Conservation (phyloP, 768 basidiomycete genomes). For the Phanerodontia chrysosporium region DNA sequence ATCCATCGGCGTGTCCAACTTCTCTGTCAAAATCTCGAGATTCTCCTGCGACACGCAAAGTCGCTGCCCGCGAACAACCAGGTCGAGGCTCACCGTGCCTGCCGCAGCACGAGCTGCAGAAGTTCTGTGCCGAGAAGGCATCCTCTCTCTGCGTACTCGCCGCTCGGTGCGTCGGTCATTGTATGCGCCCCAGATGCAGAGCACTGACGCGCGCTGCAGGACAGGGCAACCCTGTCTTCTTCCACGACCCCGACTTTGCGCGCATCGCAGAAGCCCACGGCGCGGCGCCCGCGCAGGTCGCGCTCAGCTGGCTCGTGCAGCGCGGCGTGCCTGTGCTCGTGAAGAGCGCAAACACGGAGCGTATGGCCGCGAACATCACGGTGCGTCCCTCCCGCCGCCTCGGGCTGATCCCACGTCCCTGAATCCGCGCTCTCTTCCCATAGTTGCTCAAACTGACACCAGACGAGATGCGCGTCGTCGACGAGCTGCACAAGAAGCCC, state of each 20-base stretch:
- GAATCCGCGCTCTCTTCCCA: neutral
- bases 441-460: slow-evolving; percentile 32
- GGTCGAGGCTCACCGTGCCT: slow-evolving; percentile 68
- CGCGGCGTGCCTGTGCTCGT: slow-evolving; percentile 52
- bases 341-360: slow-evolving; percentile 41
- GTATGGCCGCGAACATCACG: slow-evolving; percentile 51
- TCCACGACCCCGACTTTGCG: slow-evolving; percentile 29
- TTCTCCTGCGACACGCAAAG: slow-evolving; percentile 40
- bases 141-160: slow-evolving; percentile 45
- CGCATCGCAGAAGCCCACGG: slow-evolving; percentile 32
- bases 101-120: slow-evolving; percentile 52
- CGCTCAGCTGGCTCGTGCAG: slow-evolving; percentile 54
- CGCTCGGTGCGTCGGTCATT: slow-evolving; percentile 4
- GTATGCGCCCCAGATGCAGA: neutral
- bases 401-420: neutral
- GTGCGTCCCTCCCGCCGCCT: slow-evolving; percentile 19
- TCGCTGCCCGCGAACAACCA: slow-evolving; percentile 66
- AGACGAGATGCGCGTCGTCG: slow-evolving; percentile 38
- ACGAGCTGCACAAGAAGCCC: slow-evolving; percentile 36
- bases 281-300: slow-evolving; percentile 45
- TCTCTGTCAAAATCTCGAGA: slow-evolving; percentile 30
- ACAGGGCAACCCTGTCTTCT: slow-evolving; percentile 23
- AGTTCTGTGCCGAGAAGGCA: slow-evolving; percentile 55
- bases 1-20: slow-evolving; percentile 40
- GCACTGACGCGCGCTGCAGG: neutral